Evolutionary conservation across 371 early-diverging fungal genomes (phyloP).

Genomic region (Syncephalis plumigaleata): DNA sequence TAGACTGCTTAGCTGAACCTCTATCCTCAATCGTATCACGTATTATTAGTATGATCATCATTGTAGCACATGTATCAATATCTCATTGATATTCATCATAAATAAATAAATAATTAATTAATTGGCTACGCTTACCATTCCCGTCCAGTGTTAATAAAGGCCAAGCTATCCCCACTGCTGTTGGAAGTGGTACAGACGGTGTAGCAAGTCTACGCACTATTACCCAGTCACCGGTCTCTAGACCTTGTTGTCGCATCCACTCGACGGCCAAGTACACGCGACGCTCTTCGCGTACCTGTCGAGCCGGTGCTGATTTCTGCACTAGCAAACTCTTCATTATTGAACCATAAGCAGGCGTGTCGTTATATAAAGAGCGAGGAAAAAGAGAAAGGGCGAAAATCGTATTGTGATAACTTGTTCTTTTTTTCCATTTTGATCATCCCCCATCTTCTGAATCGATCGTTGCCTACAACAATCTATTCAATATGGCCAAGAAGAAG

Average conservation of each 20-base stretch:
- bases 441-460: no score
- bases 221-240: slow-evolving; percentile 35
- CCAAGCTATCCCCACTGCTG: slow-evolving; percentile 22
- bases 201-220: slow-evolving; percentile 12
- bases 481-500: slow-evolving; percentile 40
- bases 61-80: neutral
- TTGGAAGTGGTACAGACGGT: slow-evolving; percentile 1
- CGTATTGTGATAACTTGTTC: no score
- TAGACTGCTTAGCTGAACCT: no score
- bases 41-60: slow-evolving; percentile 2
- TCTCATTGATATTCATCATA: no score
- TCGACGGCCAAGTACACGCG: slow-evolving; percentile 24
- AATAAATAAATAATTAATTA: no score
- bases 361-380: no score
- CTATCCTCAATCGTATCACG: slow-evolving; percentile 1
- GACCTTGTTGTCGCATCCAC: slow-evolving; percentile 19
- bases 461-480: neutral
- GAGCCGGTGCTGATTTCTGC: slow-evolving; percentile 13
- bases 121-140: slow-evolving; percentile 14
- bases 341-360: no score
- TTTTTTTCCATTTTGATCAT: no score
- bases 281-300: slow-evolving; percentile 14
- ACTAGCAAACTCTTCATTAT: slow-evolving; percentile 7
- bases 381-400: no score
- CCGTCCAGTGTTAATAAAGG: slow-evolving; percentile 18